These are phyloP conservation scores for Toxoplasma gondii DNA, from an alignment of 169 alveolate species.

Conservation along the genomic window DNA sequence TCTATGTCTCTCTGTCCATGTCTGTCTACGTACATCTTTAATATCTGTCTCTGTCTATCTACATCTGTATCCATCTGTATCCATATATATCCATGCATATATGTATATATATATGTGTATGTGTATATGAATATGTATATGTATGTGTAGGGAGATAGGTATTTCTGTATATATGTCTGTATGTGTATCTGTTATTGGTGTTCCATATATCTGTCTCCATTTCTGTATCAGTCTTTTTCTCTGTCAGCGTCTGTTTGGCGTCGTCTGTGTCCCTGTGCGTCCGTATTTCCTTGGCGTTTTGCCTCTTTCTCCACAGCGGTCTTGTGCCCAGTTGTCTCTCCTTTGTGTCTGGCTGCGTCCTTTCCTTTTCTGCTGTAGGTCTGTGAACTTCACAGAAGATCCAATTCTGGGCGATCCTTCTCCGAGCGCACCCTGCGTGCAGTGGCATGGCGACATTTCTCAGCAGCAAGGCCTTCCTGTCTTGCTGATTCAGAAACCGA, in stretches of 20 bases:
- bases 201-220: too few relatives aligned
- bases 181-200: too few relatives aligned
- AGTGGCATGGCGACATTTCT: conserved; percentile 63
- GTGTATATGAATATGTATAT: not conserved
- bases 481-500: conserved; percentile 40
- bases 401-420: conserved; percentile 63
- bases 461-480: conserved; percentile 63
- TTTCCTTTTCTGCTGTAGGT: not conserved
- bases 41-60: not conserved
- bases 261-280: too few relatives aligned
- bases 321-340: too few relatives aligned
- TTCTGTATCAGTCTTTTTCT: not conserved
- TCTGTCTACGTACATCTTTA: too few relatives aligned
- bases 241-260: not conserved
- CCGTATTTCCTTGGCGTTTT: too few relatives aligned
- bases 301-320: too few relatives aligned
- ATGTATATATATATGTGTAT: not conserved
- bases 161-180: not conserved
- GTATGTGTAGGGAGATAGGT: not conserved
- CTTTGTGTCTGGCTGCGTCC: too few relatives aligned
- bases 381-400: conserved; percentile 61
- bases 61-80: too few relatives aligned
- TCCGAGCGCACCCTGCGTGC: conserved; percentile 54
- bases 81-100: not conserved
- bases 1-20: too few relatives aligned